phyloP scores from a whole-genome alignment of 2,329 filamentous ascomycete species.

The Alternaria sp. region DNA sequence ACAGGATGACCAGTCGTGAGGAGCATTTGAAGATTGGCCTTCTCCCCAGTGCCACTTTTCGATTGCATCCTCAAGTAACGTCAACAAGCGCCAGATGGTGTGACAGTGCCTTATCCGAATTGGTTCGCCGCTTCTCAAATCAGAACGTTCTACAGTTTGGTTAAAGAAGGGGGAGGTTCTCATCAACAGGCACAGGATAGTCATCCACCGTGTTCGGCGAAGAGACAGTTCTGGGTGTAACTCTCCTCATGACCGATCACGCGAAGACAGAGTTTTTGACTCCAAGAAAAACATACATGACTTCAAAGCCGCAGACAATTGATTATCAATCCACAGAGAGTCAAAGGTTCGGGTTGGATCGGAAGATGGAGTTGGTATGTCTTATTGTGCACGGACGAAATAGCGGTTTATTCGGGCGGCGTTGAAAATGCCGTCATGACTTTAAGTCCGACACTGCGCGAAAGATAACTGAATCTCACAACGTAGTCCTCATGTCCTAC shows the following conservation, averaged over 20 bases:
- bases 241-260: not conserved
- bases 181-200: not conserved
- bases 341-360: not conserved
- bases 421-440: constrained; percentile 38
- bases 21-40: not conserved
- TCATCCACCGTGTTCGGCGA: not conserved
- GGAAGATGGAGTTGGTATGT: not conserved
- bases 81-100: not conserved
- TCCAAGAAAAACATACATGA: not conserved
- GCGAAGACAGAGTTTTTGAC: not conserved
- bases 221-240: not conserved
- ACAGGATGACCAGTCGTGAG: constrained; percentile 44
- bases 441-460: constrained; percentile 22
- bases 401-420: constrained; percentile 10
- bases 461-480: constrained; percentile 19
- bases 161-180: not conserved
- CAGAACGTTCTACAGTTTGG: not conserved
- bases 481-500: constrained; percentile 37
- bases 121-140: not conserved
- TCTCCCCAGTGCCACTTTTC: not conserved
- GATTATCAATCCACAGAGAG: not conserved
- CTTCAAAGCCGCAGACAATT: not conserved
- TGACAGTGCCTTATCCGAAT: not conserved
- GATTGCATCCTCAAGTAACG: not conserved
- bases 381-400: constrained; percentile 13